These are phyloP conservation scores for Bassia scoparia DNA, from an alignment of 148 eudicot genomes.

Conservation along the genomic window DNA sequence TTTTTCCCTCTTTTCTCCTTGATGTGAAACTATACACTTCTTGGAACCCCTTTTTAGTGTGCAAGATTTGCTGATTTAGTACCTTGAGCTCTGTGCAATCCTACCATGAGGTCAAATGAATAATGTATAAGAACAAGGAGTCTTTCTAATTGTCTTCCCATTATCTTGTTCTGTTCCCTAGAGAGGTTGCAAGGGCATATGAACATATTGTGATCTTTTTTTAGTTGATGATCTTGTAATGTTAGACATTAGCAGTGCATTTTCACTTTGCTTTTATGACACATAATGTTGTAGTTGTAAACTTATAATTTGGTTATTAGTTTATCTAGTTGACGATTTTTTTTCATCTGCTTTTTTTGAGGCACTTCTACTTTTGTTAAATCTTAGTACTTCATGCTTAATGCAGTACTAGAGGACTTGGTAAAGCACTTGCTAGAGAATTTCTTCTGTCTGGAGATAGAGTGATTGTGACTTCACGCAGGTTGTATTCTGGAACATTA, in stretches of 20 bases:
- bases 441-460: slow-evolving; percentile 96
- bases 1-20: slow-evolving; percentile 7
- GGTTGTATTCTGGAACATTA: slow-evolving; percentile 40
- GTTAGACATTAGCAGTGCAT: not conserved
- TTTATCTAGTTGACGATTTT: not conserved
- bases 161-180: not conserved
- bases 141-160: not conserved
- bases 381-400: slow-evolving; percentile 15
- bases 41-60: not conserved
- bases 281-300: not conserved
- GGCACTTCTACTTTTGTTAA: not conserved
- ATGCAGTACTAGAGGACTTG: slow-evolving; percentile 94
- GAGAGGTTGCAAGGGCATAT: not conserved
- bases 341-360: not conserved
- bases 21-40: not conserved
- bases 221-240: too few species aligned
- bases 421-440: slow-evolving; percentile 97
- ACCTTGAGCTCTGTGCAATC: not conserved
- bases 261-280: not conserved
- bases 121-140: too few species aligned
- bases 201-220: not conserved
- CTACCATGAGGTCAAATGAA: not conserved
- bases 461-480: slow-evolving; percentile 89
- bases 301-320: not conserved
- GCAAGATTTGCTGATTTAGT: not conserved